Percentiles rank a stretch among this genome's conserved stretches.
Evolutionary conservation across 164 flowering plant genomes (phyloP).

Genomic region (Stephania yunnanensis): DNA sequence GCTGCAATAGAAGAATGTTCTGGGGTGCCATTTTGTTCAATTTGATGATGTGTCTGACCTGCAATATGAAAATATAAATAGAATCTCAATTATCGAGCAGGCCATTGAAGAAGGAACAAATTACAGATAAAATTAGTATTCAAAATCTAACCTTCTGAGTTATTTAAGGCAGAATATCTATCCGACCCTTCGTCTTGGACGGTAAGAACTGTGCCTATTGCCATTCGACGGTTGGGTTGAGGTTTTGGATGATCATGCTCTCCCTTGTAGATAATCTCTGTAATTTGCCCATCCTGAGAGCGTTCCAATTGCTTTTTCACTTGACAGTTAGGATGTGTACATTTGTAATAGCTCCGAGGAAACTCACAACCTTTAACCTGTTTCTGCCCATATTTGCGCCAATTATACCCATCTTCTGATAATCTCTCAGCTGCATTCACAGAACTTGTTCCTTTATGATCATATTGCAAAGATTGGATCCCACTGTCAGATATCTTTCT

Average conservation of each 20-base stretch:
- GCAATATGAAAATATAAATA: background rate
- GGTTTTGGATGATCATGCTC: slow-evolving; percentile 87
- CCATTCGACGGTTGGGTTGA: slow-evolving; percentile 53
- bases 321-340: slow-evolving; percentile 83
- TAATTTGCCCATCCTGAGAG: slow-evolving; percentile 67
- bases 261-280: slow-evolving; percentile 76
- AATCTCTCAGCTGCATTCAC: slow-evolving; percentile 34
- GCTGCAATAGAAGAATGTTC: slow-evolving; percentile 44
- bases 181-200: slow-evolving; percentile 56
- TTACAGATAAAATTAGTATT: background rate
- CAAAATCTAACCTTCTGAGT: slow-evolving; percentile 43
- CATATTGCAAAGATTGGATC: slow-evolving; percentile 31
- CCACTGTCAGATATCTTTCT: slow-evolving; percentile 19
- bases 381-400: slow-evolving; percentile 85
- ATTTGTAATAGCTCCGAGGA: slow-evolving; percentile 77
- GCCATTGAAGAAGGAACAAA: background rate
- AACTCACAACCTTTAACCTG: slow-evolving; percentile 76
- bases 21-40: slow-evolving; percentile 38
- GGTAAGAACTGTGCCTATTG: slow-evolving; percentile 42
- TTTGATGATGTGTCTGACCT: slow-evolving; percentile 27
- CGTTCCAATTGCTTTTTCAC: slow-evolving; percentile 87
- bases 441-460: slow-evolving; percentile 39
- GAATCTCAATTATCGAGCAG: slow-evolving; percentile 1
- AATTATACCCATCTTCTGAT: slow-evolving; percentile 77
- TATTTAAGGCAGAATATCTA: slow-evolving; percentile 29